Evolutionary conservation across 1,139 yeast species (phyloP), one percentile per base, ranked within the genome.

Genomic region (Hansenula anomala): DNA sequence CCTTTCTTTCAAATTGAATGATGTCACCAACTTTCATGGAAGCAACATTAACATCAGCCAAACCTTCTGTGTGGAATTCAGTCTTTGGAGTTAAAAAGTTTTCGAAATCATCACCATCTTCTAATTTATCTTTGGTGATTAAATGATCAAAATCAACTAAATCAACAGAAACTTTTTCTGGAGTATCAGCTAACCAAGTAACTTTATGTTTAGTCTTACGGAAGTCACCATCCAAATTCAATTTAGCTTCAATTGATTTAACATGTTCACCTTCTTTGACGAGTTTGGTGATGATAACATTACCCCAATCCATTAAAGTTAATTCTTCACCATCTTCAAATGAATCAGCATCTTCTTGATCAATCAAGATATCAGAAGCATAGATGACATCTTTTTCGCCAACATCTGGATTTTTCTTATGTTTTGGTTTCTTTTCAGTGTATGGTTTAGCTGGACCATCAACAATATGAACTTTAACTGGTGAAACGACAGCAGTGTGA

Each of bases 231-330:
- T 87, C 97, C 62, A 92, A 75, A 64, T 92, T 86, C 56, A 92
- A 73, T 56, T 80, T 82, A 48, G 89, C 97, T 44, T 80, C 86
- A 48, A 90, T 68, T 4, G 80, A 69, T 40, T 71, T 71, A 40
- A 83, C 82, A 32, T 70, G 55, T 40, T 71, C 76, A 41, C 74
- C 78, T 48, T 72, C 81, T 62, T 77, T 82, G 58, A 67, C 66
- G 56, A 90, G 76, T 64, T 80, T 79, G 53, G 85, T 75, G 50
- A 90, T 69, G 51, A 92, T 84, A 40, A 83, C 88, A 60, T 92
- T 92, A 75, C 97, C 97, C 98, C 98, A 92, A 68, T 92, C 97
- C 98, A 92, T 92, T 58, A 92, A 77, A 30, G 97, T 92, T 45
- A 90, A 74, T 69, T 92, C 97, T 67, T 92, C 97, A 41, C 77